These are phyloP conservation scores for Vigna hirtella DNA, from an alignment of 306 rosid genomes.

Conservation along the genomic window DNA sequence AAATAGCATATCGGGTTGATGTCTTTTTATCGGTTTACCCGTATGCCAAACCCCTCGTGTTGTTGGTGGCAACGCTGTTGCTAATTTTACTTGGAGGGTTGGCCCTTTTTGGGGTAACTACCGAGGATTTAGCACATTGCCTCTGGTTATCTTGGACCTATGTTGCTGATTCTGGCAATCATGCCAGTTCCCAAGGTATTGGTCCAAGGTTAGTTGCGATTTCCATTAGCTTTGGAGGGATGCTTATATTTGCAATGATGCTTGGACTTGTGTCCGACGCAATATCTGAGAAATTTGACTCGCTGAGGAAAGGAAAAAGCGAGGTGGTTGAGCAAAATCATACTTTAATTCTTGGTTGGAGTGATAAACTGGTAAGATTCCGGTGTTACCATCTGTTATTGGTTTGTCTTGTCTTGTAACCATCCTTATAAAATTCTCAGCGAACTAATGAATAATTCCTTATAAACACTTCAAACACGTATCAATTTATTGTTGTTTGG, in stretches of 20 bases:
- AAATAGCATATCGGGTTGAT: slow-evolving; percentile 75
- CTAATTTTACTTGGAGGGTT: slow-evolving; percentile 83
- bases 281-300: slow-evolving; percentile 88
- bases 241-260: slow-evolving; percentile 98
- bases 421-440: neutral
- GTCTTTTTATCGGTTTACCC: slow-evolving; percentile 85
- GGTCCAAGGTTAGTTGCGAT: slow-evolving; percentile 86
- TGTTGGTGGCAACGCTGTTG: slow-evolving; percentile 80
- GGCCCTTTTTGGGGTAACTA: slow-evolving; percentile 85
- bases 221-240: slow-evolving; percentile 92
- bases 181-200: slow-evolving; percentile 71
- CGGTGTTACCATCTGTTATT: slow-evolving; percentile 23
- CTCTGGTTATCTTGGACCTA: slow-evolving; percentile 95
- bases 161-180: slow-evolving; percentile 92
- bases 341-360: slow-evolving; percentile 96
- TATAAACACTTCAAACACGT: slow-evolving; percentile 8
- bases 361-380: slow-evolving; percentile 78
- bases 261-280: slow-evolving; percentile 95
- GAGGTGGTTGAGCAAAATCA: slow-evolving; percentile 89
- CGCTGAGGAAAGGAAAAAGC: slow-evolving; percentile 91
- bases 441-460: slow-evolving; percentile 16
- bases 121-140: slow-evolving; percentile 68
- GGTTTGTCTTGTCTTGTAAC: neutral
- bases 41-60: slow-evolving; percentile 82
- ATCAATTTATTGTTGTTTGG: slow-evolving; percentile 10